Evolutionary conservation across 805 yeast species (phyloP).

Genomic region (Saccharomycopsis olivae): DNA sequence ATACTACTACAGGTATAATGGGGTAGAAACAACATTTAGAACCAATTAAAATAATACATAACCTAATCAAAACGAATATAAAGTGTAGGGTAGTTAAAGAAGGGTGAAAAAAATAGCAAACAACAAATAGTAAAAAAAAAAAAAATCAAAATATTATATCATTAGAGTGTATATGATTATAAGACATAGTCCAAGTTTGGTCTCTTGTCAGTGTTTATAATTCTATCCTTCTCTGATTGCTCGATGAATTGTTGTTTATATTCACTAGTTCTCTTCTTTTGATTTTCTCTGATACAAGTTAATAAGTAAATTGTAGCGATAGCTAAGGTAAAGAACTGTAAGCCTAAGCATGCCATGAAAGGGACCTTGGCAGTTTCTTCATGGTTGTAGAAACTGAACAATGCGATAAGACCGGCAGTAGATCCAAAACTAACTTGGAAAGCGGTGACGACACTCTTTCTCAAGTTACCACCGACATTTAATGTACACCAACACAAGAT

Average conservation of each 20-base stretch:
- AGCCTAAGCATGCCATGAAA: constrained; percentile 3
- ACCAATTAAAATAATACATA: no score
- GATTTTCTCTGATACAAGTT: constrained; percentile 2
- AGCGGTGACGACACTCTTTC: constrained; percentile 48
- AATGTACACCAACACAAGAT: constrained; percentile 48
- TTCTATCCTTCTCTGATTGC: neutral
- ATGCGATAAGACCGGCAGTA: constrained; percentile 32
- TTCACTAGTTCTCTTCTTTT: constrained; percentile 5
- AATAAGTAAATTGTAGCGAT: constrained; percentile 2
- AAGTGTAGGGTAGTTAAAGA: neutral
- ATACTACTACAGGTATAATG: no score
- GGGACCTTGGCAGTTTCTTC: constrained; percentile 5
- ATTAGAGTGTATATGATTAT: neutral
- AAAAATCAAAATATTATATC: neutral
- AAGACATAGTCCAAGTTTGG: constrained; percentile 13
- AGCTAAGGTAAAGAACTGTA: neutral
- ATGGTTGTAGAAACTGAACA: constrained; percentile 8
- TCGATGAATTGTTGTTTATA: constrained; percentile 8
- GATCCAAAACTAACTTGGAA: constrained; percentile 63
- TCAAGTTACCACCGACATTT: constrained; percentile 36
- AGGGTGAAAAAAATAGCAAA: neutral
- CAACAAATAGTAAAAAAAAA: neutral
- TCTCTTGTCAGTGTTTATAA: constrained; percentile 8
- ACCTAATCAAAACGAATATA: no score
- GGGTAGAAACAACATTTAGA: no score